Conservation (phyloP, 495 filamentous ascomycete species). For the Astrothelium subdiscretum region DNA sequence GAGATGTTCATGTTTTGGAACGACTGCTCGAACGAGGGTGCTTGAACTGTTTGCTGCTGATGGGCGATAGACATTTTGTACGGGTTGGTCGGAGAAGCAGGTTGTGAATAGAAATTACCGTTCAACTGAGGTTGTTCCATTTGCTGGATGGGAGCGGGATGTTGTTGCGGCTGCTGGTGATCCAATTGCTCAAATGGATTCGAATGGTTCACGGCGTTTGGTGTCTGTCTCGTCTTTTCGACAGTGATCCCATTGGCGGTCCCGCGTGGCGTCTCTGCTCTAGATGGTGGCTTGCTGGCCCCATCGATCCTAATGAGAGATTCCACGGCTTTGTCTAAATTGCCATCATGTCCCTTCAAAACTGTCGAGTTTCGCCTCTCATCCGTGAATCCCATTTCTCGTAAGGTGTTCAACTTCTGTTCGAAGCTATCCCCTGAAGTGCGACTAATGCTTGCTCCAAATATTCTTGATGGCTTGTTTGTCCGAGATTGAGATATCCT, state of each 20-base stretch:
- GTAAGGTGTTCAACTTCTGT: constrained; percentile 60
- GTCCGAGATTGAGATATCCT: constrained; percentile 29
- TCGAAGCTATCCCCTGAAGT: constrained; percentile 48
- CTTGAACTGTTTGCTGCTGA: constrained; percentile 8
- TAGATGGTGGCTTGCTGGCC: constrained; percentile 30
- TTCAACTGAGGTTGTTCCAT: constrained; percentile 10
- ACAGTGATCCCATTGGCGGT: constrained; percentile 14
- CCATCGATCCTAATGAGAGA: constrained; percentile 72
- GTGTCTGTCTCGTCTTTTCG: constrained; percentile 15
- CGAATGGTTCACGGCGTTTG: constrained; percentile 8
- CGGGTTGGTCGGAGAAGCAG: constrained; percentile 14
- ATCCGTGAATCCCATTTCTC: constrained; percentile 88
- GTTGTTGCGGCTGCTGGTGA: constrained; percentile 18
- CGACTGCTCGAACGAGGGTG: constrained; percentile 41
- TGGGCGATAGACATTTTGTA: constrained; percentile 22
- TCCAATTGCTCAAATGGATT: constrained; percentile 14
- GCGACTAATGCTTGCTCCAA: constrained; percentile 53
- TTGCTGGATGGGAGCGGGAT: constrained; percentile 10
- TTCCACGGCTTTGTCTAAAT: constrained; percentile 74
- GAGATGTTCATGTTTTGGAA: constrained; percentile 65
- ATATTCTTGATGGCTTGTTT: constrained; percentile 51
- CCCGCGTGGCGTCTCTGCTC: constrained; percentile 9
- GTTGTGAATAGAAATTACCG: constrained; percentile 7
- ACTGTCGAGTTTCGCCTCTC: constrained; percentile 69
- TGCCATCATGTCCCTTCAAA: constrained; percentile 67